Base-by-base conservation (phyloP, 139 green algal genomes). In the Chlorella sp. region DNA sequence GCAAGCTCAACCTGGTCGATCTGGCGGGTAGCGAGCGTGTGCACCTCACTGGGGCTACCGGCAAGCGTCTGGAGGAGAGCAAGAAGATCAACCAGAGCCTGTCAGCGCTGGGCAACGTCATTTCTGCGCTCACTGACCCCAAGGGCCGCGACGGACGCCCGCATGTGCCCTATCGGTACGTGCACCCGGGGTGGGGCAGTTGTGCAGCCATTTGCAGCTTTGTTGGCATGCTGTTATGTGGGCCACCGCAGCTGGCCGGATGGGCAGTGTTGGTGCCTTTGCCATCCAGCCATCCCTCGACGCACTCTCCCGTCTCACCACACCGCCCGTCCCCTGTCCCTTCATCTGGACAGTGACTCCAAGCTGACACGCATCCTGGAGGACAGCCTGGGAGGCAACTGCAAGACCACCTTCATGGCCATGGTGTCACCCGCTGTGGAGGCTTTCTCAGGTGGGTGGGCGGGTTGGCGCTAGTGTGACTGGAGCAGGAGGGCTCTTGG, bases 1-100 rank as follows among this genome's bases (percentile, higher is more conserved):
- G 98, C 81, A 99, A 99, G 94, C 94, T 99, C 2, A 99, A 99
- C 93, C 95, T 99, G 88, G 98, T 99, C 60, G 98, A 99, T 91
- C 92, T 99, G 89, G 98, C 98, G 28, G 98, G 98, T 48, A 96
- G 91, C 76, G 98, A 99, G 96, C 95, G 98, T 14, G 97, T 99
- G 81, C 94, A 97, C 87, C 94, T 99, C 85, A 99, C 97, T 26
- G 98, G 87, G 21, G 97, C 96, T 19, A 97, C 96, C 36, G 96
- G 94, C 83, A 96, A 97, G 93, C 90, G 98, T 68, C 93, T 99
- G 92, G 98, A 99, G 92, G 98, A 99, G 94, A 96, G 89, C 86
- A 99, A 99, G 92, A 98, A 98, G 88, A 99, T 99, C 94, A 99
- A 99, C 91, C 95, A 97, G 81, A 97, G 93, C 60, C 87, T 99